phyloP scores from a whole-genome alignment of 2,329 filamentous ascomycete genomes.

The Zalaria obscura region DNA sequence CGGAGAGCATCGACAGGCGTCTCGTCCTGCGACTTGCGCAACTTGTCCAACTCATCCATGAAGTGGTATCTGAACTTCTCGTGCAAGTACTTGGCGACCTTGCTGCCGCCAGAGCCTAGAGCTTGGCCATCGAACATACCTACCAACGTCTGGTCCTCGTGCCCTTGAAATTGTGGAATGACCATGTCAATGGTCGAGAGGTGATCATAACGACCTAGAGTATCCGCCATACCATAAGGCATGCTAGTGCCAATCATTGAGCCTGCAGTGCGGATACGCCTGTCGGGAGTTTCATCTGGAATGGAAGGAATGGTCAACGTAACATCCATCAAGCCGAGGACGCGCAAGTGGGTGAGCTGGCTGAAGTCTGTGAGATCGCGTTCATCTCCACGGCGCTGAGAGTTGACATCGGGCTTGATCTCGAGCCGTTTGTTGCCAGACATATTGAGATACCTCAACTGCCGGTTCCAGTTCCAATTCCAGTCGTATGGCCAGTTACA shows the following conservation, averaged over 20 bases:
- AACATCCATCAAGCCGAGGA: conserved; percentile 94
- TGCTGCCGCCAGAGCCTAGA: conserved; percentile 79
- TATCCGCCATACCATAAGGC: conserved; percentile 96
- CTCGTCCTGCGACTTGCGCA: conserved; percentile 49
- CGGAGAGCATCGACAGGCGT: conserved; percentile 71
- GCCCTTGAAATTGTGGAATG: conserved; percentile 78
- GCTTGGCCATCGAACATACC: conserved; percentile 94
- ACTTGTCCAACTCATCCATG: conserved; percentile 60
- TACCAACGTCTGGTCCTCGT: conserved; percentile 76
- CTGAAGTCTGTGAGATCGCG: conserved; percentile 82
- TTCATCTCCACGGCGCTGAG: conserved; percentile 39
- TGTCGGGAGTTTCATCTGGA: conserved; percentile 87
- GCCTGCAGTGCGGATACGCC: conserved; percentile 92
- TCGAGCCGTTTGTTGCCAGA: conserved; percentile 94
- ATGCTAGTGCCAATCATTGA: conserved; percentile 70
- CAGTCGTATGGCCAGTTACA: conserved; percentile 98
- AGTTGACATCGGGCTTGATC: conserved; percentile 55
- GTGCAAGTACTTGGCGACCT: conserved; percentile 90
- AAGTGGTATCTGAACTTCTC: conserved; percentile 89
- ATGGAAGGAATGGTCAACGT: conserved; percentile 87
- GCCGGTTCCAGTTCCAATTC: conserved; percentile 99
- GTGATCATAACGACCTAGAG: conserved; percentile 82
- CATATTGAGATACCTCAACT: conserved; percentile 86
- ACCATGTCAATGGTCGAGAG: conserved; percentile 92
- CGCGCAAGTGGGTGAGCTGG: conserved; percentile 65